Conservation (phyloP, 1,284 basidiomycete species). For the Vanrija humicola region DNA sequence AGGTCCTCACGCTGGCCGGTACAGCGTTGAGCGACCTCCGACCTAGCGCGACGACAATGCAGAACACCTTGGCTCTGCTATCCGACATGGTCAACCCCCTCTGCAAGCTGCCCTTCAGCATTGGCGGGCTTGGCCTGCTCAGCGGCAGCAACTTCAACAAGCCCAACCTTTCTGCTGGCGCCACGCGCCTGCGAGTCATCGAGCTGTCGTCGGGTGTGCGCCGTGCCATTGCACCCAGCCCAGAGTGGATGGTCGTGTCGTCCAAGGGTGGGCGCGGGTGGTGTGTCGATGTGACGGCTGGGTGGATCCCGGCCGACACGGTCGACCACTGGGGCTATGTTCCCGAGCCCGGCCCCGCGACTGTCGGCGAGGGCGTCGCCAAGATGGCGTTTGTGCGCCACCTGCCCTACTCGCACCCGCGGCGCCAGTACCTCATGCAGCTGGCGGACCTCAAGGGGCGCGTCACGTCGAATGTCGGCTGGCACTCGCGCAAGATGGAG, state of each 20-base stretch:
- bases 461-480: conserved; percentile 83
- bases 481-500: conserved; percentile 98
- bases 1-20: conserved; percentile 76
- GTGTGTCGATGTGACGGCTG: conserved; percentile 85
- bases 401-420: conserved; percentile 55
- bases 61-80: conserved; percentile 46
- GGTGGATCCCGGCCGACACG: conserved; percentile 57
- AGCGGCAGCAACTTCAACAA: conserved; percentile 13
- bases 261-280: conserved; percentile 92
- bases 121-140: conserved; percentile 51
- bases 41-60: conserved; percentile 51
- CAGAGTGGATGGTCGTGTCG: conserved; percentile 76
- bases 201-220: conserved; percentile 78
- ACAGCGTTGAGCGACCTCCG: conserved; percentile 64
- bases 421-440: conserved; percentile 63
- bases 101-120: conserved; percentile 66
- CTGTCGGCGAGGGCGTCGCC: conserved; percentile 7
- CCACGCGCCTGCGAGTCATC: conserved; percentile 78
- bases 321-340: conserved; percentile 12
- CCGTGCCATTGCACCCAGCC: conserved; percentile 44
- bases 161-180: conserved; percentile 51
- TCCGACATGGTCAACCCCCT: conserved; percentile 70
- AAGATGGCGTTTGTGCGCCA: conserved; percentile 36
- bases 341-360: background rate
- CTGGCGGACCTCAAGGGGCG: conserved; percentile 81